Evolutionary conservation across 2,329 filamentous ascomycete species (phyloP).

Genomic region (Lachnellula arida): DNA sequence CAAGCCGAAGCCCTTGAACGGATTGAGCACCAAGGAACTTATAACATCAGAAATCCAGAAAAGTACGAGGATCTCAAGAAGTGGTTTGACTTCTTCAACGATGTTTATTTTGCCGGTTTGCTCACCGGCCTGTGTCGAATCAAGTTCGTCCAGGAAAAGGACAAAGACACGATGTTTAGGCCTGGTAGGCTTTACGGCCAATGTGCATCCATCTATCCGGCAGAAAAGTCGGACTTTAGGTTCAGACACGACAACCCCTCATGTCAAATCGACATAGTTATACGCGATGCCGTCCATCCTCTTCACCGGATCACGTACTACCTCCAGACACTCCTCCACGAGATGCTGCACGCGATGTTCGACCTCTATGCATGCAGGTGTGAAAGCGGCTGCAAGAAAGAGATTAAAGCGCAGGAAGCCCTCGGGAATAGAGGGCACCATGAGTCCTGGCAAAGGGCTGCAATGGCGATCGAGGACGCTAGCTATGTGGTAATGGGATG

Average conservation of each 20-base stretch:
- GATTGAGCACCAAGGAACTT: not conserved
- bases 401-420: not conserved
- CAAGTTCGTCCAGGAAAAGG: not conserved
- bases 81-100: constrained; percentile 4
- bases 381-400: not conserved
- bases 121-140: not conserved
- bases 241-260: not conserved
- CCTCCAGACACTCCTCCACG: not conserved
- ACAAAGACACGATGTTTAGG: not conserved
- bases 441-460: not conserved
- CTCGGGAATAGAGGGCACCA: not conserved
- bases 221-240: not conserved
- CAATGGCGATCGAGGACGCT: not conserved
- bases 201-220: not conserved
- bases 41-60: not conserved
- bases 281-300: not conserved
- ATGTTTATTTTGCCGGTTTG: not conserved
- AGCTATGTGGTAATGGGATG: not conserved
- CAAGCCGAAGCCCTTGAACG: not conserved
- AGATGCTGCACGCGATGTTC: constrained; percentile 3
- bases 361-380: not conserved
- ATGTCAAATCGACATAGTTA: not conserved
- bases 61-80: not conserved
- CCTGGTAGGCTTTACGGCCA: too few species aligned
- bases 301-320: not conserved